These are phyloP conservation scores for Aspergillus tanneri DNA, from an alignment of 2,329 filamentous ascomycete species.

Conservation along the genomic window DNA sequence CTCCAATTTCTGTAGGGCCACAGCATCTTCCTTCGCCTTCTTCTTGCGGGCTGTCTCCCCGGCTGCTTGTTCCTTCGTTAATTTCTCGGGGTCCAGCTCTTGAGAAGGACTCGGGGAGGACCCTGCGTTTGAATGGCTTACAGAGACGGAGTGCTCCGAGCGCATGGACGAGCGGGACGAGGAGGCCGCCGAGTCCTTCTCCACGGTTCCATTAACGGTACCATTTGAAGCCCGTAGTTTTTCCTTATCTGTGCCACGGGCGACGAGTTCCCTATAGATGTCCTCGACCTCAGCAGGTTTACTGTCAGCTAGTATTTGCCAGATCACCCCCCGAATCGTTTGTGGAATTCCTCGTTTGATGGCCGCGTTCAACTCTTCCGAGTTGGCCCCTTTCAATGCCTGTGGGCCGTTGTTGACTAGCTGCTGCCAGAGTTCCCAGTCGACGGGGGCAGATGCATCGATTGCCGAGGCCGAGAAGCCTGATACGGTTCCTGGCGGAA, in stretches of 20 bases:
- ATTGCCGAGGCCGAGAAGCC: constrained; percentile 70
- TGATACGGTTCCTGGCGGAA: constrained; percentile 82
- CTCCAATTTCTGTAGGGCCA: constrained; percentile 75
- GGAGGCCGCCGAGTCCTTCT: constrained; percentile 61
- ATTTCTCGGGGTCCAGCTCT: constrained; percentile 63
- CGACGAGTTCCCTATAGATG: constrained; percentile 79
- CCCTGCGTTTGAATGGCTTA: constrained; percentile 56
- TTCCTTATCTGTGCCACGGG: constrained; percentile 78
- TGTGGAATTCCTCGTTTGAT: constrained; percentile 92
- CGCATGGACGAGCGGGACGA: constrained; percentile 85
- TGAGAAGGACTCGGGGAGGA: constrained; percentile 56
- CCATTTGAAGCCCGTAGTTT: constrained; percentile 56
- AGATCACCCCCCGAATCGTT: constrained; percentile 95
- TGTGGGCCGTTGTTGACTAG: constrained; percentile 93
- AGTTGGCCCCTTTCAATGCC: constrained; percentile 80
- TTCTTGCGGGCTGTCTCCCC: constrained; percentile 69
- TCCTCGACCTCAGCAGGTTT: constrained; percentile 87
- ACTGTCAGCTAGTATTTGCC: constrained; percentile 95
- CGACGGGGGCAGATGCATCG: constrained; percentile 70
- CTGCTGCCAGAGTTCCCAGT: constrained; percentile 97
- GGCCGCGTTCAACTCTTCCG: constrained; percentile 84
- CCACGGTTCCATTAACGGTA: constrained; percentile 56
- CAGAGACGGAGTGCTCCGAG: constrained; percentile 69
- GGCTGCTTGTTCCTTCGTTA: constrained; percentile 64
- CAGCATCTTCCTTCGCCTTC: constrained; percentile 74